A percentile compares a stretch with the other conserved stretches of the same genome.
These are phyloP conservation scores for Ochetophila trinervis DNA, from an alignment of 306 rosid genomes.

Conservation along the genomic window DNA sequence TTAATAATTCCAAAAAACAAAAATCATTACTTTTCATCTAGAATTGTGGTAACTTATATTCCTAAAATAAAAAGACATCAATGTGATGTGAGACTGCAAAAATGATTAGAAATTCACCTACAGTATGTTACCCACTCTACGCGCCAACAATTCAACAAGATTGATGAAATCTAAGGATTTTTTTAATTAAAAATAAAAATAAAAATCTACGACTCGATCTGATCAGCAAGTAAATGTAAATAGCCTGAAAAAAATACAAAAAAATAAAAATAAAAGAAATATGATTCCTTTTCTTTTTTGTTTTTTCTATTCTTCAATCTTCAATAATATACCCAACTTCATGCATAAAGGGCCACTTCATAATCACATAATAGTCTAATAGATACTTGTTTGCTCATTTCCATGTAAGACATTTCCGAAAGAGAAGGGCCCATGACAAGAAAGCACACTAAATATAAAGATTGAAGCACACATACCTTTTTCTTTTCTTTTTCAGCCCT, in stretches of 20 bases:
- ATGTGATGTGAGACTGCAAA: background rate
- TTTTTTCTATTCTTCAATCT: too few species aligned
- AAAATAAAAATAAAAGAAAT: background rate
- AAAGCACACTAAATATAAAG: conserved; percentile 48
- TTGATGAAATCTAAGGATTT: too few species aligned
- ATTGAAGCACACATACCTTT: conserved; percentile 27
- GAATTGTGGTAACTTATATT: background rate
- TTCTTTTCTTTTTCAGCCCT: conserved; percentile 18
- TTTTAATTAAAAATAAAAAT: too few species aligned
- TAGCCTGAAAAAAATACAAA: too few species aligned
- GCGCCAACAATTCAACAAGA: too few species aligned
- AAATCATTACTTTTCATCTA: conserved; percentile 15
- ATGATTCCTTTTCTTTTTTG: conserved; percentile 18
- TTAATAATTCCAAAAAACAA: background rate
- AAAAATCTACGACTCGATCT: too few species aligned
- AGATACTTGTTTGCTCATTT: conserved; percentile 18
- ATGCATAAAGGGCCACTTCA: too few species aligned
- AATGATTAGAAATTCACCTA: conserved; percentile 1
- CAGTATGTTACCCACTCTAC: background rate
- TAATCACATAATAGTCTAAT: conserved; percentile 9
- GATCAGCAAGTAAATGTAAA: too few species aligned
- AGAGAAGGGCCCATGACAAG: conserved; percentile 17
- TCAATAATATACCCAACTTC: too few species aligned
- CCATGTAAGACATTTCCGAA: conserved; percentile 13
- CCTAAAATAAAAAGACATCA: background rate